These are phyloP conservation scores for Cladosporium velox DNA, from an alignment of 2,329 filamentous ascomycete species.

Conservation along the genomic window DNA sequence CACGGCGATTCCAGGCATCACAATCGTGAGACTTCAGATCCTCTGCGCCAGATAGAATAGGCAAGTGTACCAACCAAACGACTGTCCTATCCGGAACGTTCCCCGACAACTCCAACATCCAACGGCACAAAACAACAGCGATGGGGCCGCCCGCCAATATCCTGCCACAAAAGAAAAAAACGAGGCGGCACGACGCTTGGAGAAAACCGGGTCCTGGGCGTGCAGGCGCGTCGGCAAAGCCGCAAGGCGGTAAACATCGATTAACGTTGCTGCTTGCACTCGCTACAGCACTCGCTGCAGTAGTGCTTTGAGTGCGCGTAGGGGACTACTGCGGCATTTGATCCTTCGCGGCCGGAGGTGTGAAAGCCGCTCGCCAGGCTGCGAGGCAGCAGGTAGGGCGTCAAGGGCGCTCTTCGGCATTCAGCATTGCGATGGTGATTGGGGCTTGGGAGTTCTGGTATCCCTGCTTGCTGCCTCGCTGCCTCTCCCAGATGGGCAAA, in stretches of 20 bases:
- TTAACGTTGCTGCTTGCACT: not conserved
- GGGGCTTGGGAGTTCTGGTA: not conserved
- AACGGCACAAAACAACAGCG: not conserved
- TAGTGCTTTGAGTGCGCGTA: not conserved
- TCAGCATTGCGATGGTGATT: not conserved
- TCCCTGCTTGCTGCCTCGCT: not conserved
- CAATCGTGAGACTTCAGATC: not conserved
- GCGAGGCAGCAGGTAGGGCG: not conserved
- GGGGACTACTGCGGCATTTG: not conserved
- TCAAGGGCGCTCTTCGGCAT: conserved; percentile 1
- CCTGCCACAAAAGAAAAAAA: not conserved
- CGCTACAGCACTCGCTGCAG: not conserved
- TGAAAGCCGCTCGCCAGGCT: not conserved
- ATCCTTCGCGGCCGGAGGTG: conserved; percentile 1
- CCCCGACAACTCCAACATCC: not conserved
- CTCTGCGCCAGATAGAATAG: not conserved
- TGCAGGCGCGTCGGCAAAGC: not conserved
- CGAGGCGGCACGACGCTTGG: not conserved
- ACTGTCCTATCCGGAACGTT: not conserved
- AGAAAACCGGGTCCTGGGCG: not conserved
- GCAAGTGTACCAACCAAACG: not conserved
- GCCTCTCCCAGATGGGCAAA: not conserved
- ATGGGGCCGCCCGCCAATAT: not conserved
- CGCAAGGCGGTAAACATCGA: not conserved
- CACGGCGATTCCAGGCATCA: not conserved